These are phyloP conservation scores for Coprinopsis cinerea DNA, from an alignment of 768 basidiomycete genomes.

Conservation along the genomic window DNA sequence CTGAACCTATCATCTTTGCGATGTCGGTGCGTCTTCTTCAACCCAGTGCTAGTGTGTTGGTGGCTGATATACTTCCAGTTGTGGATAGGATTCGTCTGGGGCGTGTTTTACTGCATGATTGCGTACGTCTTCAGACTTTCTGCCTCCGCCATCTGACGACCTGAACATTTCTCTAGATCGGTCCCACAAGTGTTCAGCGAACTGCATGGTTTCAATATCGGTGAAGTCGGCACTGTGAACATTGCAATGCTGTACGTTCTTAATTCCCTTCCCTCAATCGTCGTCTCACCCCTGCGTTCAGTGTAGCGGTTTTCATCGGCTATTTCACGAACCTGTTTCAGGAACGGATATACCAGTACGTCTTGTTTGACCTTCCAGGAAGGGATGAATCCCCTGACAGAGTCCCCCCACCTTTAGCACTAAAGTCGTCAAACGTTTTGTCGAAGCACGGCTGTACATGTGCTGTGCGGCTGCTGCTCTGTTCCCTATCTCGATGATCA, in stretches of 20 bases:
- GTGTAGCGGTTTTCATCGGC: conserved; percentile 45
- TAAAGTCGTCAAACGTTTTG: conserved; percentile 21
- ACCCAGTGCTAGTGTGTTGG: not conserved
- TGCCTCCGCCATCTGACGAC: conserved; percentile 24
- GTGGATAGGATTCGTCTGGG: conserved; percentile 69
- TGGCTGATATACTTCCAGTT: conserved; percentile 28
- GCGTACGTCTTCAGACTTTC: conserved; percentile 42
- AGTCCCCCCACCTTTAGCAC: conserved; percentile 15
- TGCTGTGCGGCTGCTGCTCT: conserved; percentile 42
- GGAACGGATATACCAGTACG: conserved; percentile 40
- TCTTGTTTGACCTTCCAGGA: not conserved
- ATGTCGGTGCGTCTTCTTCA: conserved; percentile 51
- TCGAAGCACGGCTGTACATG: conserved; percentile 50
- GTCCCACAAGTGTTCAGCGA: conserved; percentile 49
- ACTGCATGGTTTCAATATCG: conserved; percentile 52
- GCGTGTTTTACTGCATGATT: conserved; percentile 52
- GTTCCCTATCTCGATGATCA: conserved; percentile 54
- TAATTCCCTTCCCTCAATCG: not conserved
- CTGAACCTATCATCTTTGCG: conserved; percentile 66
- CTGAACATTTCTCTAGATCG: conserved; percentile 28
- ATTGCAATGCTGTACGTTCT: conserved; percentile 40
- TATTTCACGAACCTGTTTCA: conserved; percentile 38
- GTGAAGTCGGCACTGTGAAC: conserved; percentile 54
- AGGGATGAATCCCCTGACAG: not conserved
- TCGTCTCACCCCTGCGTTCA: conserved; percentile 17